Evolutionary conservation across 371 early-diverging fungal species (phyloP), one percentile per base, ranked within the genome.

Genomic region (Mucor saturninus): DNA sequence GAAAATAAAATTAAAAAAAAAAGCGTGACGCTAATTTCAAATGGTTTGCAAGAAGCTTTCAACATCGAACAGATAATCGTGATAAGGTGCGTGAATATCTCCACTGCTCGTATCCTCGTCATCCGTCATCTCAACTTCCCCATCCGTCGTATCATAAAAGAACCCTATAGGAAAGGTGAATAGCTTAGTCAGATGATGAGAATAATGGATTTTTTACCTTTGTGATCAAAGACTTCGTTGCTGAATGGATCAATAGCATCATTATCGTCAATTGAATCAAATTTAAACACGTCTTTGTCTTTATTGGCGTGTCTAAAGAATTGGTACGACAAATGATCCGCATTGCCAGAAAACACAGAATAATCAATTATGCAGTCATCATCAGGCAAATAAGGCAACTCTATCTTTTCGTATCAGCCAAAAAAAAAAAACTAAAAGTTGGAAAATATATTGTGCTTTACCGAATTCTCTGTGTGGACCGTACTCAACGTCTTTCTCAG

Each of bases 401-500:
- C 58, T 56, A 45, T 14, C 13, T 9, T 4, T 48, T 21, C 3
- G n/a, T 11, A 48, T 8, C 28, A 11, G 7, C 1, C 7, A 28
- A 5, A 28, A 28, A 48, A 45, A 21, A 21, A 21, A 21, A 21
- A 21, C 21, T 21, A 21, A 0, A 21, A 21, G 21, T 21, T n/a
- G n/a, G n/a, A n/a, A n/a, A n/a, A n/a, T 45, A n/a, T 45, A 2
- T 30, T 0, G 26, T 21, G 21, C 21, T 35, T 42, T 52, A 50
- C 61, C 61, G 26, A 54, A 32, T 55, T 62, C 62, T 55, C 38
- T 62, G 30, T 55, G 64, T 56, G 56, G 56, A 35, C 50, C 56
- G 42, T 49, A 62, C 54, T 61, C 61, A 40, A 61, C 46, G 2
- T 53, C 43, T 6, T 28, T 21, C 35, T n/a, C 21, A 14, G 39